A percentile compares a stretch with the other conserved stretches of the same genome.
Evolutionary conservation across 225 moss, liverwort and hornwort genomes (phyloP).

Genomic region (Physcomitrellopsis africana): DNA sequence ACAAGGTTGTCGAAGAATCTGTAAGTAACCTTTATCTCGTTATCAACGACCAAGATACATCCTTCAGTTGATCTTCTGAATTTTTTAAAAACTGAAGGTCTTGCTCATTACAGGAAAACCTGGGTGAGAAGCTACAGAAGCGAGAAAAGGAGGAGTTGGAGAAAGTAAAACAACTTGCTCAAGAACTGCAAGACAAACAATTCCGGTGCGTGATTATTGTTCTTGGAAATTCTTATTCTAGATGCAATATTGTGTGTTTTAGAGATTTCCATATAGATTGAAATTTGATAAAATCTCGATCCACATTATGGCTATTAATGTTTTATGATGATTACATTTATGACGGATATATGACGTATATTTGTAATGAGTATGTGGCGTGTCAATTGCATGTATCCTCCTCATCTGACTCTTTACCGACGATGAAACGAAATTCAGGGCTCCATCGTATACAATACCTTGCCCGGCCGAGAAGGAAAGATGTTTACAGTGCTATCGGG

Average conservation of each 20-base stretch:
- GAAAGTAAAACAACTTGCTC: slow-evolving; percentile 61
- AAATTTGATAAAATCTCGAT: slow-evolving; percentile 4
- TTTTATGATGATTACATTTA: neutral
- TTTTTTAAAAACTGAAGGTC: slow-evolving; percentile 13
- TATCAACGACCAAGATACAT: neutral
- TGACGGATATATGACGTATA: no score
- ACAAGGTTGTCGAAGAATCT: slow-evolving; percentile 64
- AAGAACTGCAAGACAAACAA: slow-evolving; percentile 60
- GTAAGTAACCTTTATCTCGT: slow-evolving; percentile 42
- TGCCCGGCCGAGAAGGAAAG: slow-evolving; percentile 61
- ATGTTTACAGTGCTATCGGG: slow-evolving; percentile 61
- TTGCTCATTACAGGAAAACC: slow-evolving; percentile 45
- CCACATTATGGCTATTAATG: neutral
- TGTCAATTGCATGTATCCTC: neutral
- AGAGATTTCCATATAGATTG: neutral
- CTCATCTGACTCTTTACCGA: neutral
- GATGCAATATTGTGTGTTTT: neutral
- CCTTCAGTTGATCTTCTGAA: neutral
- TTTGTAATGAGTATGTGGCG: no score
- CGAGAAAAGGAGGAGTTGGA: slow-evolving; percentile 53
- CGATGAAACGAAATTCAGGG: slow-evolving; percentile 40
- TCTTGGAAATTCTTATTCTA: neutral
- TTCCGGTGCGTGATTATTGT: slow-evolving; percentile 41
- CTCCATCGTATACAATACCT: slow-evolving; percentile 53
- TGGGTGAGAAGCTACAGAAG: slow-evolving; percentile 50